Evolutionary conservation across 2,329 filamentous ascomycete species (phyloP).

Genomic region (Alternaria ethzedia): DNA sequence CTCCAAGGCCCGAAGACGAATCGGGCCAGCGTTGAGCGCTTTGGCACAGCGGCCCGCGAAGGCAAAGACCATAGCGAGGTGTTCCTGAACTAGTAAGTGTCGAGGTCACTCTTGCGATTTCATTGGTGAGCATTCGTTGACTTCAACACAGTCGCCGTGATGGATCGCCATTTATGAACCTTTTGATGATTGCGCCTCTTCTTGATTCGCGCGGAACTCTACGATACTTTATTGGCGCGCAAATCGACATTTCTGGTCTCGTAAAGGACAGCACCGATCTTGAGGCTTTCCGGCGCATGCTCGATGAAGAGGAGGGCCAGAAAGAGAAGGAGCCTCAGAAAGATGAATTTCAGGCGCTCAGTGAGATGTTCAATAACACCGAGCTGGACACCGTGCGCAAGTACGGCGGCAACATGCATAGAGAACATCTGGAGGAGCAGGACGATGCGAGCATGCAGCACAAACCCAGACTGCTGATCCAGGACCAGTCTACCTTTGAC

Average conservation of each 20-base stretch:
- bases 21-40: conserved; percentile 64
- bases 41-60: conserved; percentile 65
- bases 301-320: conserved; percentile 45
- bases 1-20: conserved; percentile 77
- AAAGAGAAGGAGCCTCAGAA: conserved; percentile 49
- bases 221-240: conserved; percentile 74
- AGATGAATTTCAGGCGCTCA: conserved; percentile 70
- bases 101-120: conserved; percentile 3
- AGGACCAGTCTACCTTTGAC: conserved; percentile 52
- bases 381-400: conserved; percentile 71
- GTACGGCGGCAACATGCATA: conserved; percentile 69
- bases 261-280: conserved; percentile 71
- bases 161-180: conserved; percentile 77
- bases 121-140: conserved; percentile 7
- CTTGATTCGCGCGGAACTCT: conserved; percentile 71
- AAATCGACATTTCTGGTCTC: conserved; percentile 73
- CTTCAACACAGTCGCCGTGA: conserved; percentile 64
- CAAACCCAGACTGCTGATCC: conserved; percentile 56
- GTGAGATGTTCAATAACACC: conserved; percentile 71
- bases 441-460: conserved; percentile 47
- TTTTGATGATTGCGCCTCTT: conserved; percentile 75
- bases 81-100: conserved; percentile 72
- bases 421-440: conserved; percentile 58
- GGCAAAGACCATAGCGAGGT: conserved; percentile 77
- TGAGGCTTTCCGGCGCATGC: conserved; percentile 63